Percentiles rank a stretch among this genome's conserved stretches.
Evolutionary conservation across 352 stramenopile genomes (phyloP).

Genomic region (Aphanomyces astaci): DNA sequence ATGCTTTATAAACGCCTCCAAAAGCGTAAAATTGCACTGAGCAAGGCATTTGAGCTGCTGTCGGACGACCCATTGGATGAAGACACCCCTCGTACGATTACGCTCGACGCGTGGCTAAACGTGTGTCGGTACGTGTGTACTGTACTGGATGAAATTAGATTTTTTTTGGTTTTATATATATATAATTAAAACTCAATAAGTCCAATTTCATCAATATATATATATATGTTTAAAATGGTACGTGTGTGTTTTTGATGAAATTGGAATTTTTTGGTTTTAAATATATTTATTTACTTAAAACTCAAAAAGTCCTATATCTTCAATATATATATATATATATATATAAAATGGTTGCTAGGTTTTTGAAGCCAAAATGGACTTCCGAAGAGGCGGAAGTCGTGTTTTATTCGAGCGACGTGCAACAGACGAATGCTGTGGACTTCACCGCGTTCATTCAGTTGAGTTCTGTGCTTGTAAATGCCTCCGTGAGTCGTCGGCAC

Average conservation of each 20-base stretch:
- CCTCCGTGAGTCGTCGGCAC: slow-evolving; percentile 4
- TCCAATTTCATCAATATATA: no score
- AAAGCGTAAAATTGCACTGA: slow-evolving; percentile 73
- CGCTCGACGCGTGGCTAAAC: slow-evolving; percentile 58
- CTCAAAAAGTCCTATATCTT: no score
- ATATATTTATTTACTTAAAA: no score
- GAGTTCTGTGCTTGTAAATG: slow-evolving; percentile 45
- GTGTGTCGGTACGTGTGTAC: slow-evolving; percentile 36
- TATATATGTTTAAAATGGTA: no score
- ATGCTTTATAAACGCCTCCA: slow-evolving; percentile 81
- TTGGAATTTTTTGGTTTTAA: no score
- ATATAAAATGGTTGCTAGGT: no score
- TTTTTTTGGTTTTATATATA: no score
- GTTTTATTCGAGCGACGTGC: slow-evolving; percentile 71
- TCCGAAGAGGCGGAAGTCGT: slow-evolving; percentile 60
- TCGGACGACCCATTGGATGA: slow-evolving; percentile 26
- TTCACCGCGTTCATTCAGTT: slow-evolving; percentile 71
- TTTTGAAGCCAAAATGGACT: slow-evolving; percentile 69
- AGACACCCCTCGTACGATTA: slow-evolving; percentile 27
- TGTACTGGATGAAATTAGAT: no score
- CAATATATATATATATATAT: no score
- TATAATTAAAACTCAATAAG: no score
- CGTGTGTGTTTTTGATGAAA: no score
- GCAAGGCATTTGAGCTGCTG: slow-evolving; percentile 69
- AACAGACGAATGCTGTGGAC: slow-evolving; percentile 52